Evolutionary conservation across 352 stramenopile genomes (phyloP).

Genomic region (Globisporangium heterothallicum): DNA sequence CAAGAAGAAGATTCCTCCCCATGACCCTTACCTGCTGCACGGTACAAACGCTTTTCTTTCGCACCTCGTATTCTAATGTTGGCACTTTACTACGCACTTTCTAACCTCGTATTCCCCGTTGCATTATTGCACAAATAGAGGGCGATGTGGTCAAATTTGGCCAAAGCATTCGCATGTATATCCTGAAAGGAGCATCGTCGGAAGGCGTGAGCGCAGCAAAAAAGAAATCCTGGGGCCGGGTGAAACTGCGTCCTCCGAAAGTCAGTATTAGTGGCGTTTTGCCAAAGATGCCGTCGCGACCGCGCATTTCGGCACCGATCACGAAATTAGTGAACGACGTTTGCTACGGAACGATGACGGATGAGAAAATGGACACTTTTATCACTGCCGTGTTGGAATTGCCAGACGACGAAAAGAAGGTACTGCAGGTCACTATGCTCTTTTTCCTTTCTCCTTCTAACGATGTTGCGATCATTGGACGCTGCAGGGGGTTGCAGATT

Average conservation of each 20-base stretch:
- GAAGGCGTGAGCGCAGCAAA: constrained; percentile 59
- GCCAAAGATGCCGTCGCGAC: constrained; percentile 55
- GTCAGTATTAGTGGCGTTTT: constrained; percentile 67
- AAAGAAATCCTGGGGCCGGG: constrained; percentile 78
- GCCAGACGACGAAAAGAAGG: constrained; percentile 59
- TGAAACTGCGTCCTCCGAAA: constrained; percentile 69
- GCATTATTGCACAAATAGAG: constrained; percentile 26
- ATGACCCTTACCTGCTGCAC: constrained; percentile 79
- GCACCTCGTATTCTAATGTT: no score
- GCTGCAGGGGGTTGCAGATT: constrained; percentile 63
- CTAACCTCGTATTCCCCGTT: no score
- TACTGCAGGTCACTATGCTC: constrained; percentile 6
- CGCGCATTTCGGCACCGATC: constrained; percentile 46
- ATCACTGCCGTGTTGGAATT: constrained; percentile 66
- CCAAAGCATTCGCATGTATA: constrained; percentile 82
- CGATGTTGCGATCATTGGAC: neutral
- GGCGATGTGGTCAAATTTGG: constrained; percentile 84
- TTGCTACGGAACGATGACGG: constrained; percentile 65
- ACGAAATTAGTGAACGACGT: constrained; percentile 84
- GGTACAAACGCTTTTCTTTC: constrained; percentile 21
- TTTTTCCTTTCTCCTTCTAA: neutral
- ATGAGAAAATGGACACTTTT: constrained; percentile 72
- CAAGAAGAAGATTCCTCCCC: constrained; percentile 78
- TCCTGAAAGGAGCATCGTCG: constrained; percentile 63
- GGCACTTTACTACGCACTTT: neutral